These are phyloP conservation scores for Botrytis elliptica DNA, from an alignment of 2,329 filamentous ascomycete species.

Conservation along the genomic window DNA sequence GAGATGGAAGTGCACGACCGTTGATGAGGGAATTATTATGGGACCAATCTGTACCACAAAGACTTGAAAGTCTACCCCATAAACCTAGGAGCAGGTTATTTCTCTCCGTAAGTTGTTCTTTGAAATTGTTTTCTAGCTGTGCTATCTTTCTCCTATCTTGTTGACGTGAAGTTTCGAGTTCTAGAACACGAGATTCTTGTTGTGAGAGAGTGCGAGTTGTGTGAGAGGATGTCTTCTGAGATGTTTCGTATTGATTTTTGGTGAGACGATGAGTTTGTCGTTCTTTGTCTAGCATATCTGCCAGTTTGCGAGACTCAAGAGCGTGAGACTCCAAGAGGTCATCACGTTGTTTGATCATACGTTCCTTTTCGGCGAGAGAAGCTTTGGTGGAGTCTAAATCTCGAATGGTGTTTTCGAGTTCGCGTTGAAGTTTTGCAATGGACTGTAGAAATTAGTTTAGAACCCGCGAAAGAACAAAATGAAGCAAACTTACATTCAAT, in stretches of 20 bases:
- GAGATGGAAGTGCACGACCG: conserved; percentile 74
- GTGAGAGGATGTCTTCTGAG: conserved; percentile 83
- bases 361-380: conserved; percentile 84
- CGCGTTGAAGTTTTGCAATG: conserved; percentile 82
- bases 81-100: conserved; percentile 85
- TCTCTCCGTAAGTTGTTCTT: conserved; percentile 84
- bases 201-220: conserved; percentile 82
- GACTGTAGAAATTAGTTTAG: conserved; percentile 50
- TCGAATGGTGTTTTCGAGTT: conserved; percentile 78
- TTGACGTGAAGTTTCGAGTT: conserved; percentile 77
- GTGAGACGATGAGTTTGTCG: conserved; percentile 80
- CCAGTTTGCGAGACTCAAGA: conserved; percentile 79
- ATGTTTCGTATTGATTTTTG: conserved; percentile 82
- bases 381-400: conserved; percentile 78
- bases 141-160: conserved; percentile 76
- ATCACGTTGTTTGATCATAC: conserved; percentile 85
- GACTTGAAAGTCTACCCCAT: conserved; percentile 81
- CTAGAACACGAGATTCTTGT: conserved; percentile 79
- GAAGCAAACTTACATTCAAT: conserved; percentile 60
- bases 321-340: conserved; percentile 83
- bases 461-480: background rate
- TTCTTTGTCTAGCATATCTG: conserved; percentile 89
- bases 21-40: conserved; percentile 87
- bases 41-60: conserved; percentile 91
- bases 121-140: conserved; percentile 71